phyloP scores from a whole-genome alignment of 768 basidiomycete species.

The Heimioporus sp. region DNA sequence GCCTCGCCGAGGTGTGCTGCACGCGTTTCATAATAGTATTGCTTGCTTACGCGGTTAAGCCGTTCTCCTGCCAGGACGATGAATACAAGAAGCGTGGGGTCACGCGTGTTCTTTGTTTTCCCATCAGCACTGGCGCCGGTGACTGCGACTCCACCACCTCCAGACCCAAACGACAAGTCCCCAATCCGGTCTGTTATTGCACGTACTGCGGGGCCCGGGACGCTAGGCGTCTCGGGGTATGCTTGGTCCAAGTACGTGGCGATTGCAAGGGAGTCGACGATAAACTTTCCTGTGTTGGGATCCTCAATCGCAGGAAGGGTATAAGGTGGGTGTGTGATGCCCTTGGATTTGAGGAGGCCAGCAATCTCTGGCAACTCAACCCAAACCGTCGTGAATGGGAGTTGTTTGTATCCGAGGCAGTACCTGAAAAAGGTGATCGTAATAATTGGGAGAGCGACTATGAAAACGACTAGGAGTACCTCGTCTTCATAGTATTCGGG shows the following conservation, averaged over 20 bases:
- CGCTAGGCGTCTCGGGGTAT: conserved; percentile 40
- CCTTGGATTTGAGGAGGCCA: conserved; percentile 22
- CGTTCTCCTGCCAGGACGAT: conserved; percentile 19
- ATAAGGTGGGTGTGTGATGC: conserved; percentile 28
- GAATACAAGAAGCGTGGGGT: conserved; percentile 8
- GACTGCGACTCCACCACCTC: background rate
- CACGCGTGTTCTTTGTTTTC: background rate
- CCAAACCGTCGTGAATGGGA: conserved; percentile 20
- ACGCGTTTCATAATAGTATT: conserved; percentile 40
- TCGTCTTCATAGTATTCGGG: conserved; percentile 37
- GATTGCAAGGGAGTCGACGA: conserved; percentile 45
- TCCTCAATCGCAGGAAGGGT: conserved; percentile 54
- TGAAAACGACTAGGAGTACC: conserved; percentile 12
- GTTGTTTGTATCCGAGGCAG: conserved; percentile 23
- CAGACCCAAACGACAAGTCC: conserved; percentile 4
- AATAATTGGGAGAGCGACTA: background rate
- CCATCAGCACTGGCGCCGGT: background rate
- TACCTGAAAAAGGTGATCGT: conserved; percentile 32
- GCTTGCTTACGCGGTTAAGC: conserved; percentile 32
- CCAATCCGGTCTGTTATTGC: conserved; percentile 37
- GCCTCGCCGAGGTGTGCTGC: conserved; percentile 32
- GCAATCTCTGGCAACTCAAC: conserved; percentile 52
- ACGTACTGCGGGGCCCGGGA: conserved; percentile 35
- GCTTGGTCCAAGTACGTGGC: conserved; percentile 47
- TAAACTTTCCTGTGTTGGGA: conserved; percentile 33